These are phyloP conservation scores for Phytophthora sp. DNA, from an alignment of 352 stramenopile genomes.

Conservation along the genomic window DNA sequence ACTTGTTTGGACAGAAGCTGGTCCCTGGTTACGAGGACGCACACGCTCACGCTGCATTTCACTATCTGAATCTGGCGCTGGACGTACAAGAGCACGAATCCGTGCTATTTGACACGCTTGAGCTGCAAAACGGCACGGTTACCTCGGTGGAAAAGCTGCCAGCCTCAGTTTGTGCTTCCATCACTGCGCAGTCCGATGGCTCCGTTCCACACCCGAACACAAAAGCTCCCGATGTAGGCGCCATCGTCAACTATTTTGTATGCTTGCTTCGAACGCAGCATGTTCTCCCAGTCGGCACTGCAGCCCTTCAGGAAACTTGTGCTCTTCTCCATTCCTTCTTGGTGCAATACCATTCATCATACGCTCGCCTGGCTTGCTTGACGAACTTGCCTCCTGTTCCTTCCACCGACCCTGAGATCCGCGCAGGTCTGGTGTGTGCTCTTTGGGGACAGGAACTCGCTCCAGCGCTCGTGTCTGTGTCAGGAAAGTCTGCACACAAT, in stretches of 20 bases:
- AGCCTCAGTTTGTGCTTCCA: slow-evolving; percentile 41
- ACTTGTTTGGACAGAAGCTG: slow-evolving; percentile 60
- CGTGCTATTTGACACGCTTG: slow-evolving; percentile 63
- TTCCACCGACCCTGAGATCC: slow-evolving; percentile 60
- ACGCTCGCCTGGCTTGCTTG: slow-evolving; percentile 63
- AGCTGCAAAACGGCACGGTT: slow-evolving; percentile 59
- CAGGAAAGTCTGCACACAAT: background rate
- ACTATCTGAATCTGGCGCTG: slow-evolving; percentile 67
- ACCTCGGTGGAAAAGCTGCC: slow-evolving; percentile 56
- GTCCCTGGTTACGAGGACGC: slow-evolving; percentile 48
- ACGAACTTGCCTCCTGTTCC: slow-evolving; percentile 49
- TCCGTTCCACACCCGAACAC: no score
- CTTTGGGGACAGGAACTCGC: slow-evolving; percentile 67
- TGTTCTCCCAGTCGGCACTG: slow-evolving; percentile 42
- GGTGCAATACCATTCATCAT: slow-evolving; percentile 60
- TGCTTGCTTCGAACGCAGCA: slow-evolving; percentile 53
- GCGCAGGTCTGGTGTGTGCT: slow-evolving; percentile 57
- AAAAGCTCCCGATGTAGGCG: slow-evolving; percentile 18
- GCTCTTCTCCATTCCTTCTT: slow-evolving; percentile 65
- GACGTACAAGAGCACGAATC: slow-evolving; percentile 49
- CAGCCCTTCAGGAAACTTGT: slow-evolving; percentile 42
- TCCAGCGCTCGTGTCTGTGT: slow-evolving; percentile 40
- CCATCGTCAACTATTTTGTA: slow-evolving; percentile 72
- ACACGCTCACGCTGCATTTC: slow-evolving; percentile 73
- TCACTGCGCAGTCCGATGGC: slow-evolving; percentile 36